phyloP scores from a whole-genome alignment of 306 rosid genomes.

The Oemleria cerasiformis region DNA sequence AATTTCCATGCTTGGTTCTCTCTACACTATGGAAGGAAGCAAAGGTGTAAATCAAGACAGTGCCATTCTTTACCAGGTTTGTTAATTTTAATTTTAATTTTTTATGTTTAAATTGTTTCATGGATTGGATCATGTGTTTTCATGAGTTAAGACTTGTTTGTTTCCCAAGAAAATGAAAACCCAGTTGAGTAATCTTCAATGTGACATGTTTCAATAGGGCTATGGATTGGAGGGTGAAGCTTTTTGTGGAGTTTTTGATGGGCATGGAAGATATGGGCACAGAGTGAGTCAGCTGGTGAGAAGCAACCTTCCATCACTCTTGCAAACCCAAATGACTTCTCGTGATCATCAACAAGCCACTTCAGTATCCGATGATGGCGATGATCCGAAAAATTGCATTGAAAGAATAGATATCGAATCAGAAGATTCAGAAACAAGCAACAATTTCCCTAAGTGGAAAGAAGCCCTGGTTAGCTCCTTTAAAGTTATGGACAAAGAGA shows the following conservation, averaged over 20 bases:
- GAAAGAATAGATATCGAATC: conserved; percentile 8
- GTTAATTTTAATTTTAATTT: no score
- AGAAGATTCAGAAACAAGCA: conserved; percentile 8
- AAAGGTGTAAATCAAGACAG: conserved; percentile 80
- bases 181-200: not conserved
- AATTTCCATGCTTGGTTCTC: conserved; percentile 33
- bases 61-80: conserved; percentile 61
- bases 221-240: conserved; percentile 43
- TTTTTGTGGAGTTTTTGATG: conserved; percentile 74
- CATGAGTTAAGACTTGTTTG: no score
- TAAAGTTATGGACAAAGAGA: conserved; percentile 66
- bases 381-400: not conserved
- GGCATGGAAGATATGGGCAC: conserved; percentile 76
- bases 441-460: conserved; percentile 39
- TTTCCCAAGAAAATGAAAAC: no score
- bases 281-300: conserved; percentile 58
- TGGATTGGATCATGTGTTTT: no score
- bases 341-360: conserved; percentile 18
- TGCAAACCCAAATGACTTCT: conserved; percentile 36
- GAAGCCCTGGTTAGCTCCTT: conserved; percentile 48
- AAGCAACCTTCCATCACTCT: conserved; percentile 38
- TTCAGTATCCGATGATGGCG: not conserved
- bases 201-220: conserved; percentile 32
- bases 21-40: conserved; percentile 52
- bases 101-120: no score